These are phyloP conservation scores for Backusella macrospora DNA, from an alignment of 192 early-diverging fungal species.

Conservation along the genomic window DNA sequence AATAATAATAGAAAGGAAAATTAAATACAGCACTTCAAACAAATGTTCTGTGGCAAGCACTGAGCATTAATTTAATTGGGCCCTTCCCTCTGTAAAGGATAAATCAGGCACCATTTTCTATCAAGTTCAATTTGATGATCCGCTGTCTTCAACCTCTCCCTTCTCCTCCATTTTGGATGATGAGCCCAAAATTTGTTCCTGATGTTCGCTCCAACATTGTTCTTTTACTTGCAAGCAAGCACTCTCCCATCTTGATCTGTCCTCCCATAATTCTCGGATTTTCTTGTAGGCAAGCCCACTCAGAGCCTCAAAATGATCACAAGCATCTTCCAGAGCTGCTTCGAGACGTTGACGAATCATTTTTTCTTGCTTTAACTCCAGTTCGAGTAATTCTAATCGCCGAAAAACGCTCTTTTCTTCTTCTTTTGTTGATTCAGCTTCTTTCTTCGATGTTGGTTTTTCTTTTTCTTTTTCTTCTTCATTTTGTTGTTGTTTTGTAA, in stretches of 20 bases:
- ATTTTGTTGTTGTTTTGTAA: background rate
- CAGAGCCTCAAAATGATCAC: constrained; percentile 51
- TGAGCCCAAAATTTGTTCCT: background rate
- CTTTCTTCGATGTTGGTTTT: background rate
- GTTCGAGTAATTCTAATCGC: constrained; percentile 14
- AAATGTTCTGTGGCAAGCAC: constrained; percentile 8
- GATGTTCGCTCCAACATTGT: constrained; percentile 16
- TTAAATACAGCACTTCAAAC: background rate
- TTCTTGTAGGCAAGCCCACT: constrained; percentile 54
- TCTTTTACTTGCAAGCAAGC: constrained; percentile 33
- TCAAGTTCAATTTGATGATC: background rate
- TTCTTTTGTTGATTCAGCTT: background rate
- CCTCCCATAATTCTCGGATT: constrained; percentile 51
- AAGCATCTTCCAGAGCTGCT: constrained; percentile 52
- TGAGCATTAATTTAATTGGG: background rate
- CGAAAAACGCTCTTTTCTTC: background rate
- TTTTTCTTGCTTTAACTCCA: constrained; percentile 16
- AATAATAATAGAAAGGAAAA: background rate
- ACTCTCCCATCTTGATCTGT: constrained; percentile 36
- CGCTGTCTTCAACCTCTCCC: background rate
- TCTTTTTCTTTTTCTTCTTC: constrained; percentile 12
- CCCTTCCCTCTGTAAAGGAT: too few relatives aligned
- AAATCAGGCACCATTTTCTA: too few relatives aligned
- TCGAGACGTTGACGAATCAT: constrained; percentile 30
- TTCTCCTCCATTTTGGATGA: too few relatives aligned